phyloP scores from a whole-genome alignment of 106 monocot genomes.

The Xerophyta viscosa region DNA sequence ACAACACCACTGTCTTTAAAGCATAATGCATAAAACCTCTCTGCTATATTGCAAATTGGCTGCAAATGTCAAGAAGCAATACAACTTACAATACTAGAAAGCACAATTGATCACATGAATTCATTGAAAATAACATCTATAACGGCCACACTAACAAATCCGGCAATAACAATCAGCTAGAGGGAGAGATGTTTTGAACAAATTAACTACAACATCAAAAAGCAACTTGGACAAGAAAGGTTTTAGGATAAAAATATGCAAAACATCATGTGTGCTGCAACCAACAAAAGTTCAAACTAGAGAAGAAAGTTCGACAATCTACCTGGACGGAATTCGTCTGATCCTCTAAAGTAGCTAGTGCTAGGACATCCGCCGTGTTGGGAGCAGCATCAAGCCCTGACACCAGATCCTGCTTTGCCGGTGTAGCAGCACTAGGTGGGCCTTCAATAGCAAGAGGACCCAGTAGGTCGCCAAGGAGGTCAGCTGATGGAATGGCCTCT shows the following conservation, averaged over 20 bases:
- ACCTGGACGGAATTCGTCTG: slow-evolving; percentile 84
- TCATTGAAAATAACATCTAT: no score
- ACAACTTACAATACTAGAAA: not conserved
- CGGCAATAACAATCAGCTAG: no score
- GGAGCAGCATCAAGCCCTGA: slow-evolving; percentile 29
- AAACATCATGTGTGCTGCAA: no score
- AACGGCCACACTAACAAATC: no score
- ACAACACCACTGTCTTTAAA: slow-evolving; percentile 93
- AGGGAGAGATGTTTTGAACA: no score
- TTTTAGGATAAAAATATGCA: no score
- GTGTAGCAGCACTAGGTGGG: slow-evolving; percentile 32
- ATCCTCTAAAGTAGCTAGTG: slow-evolving; percentile 59
- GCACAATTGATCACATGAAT: not conserved
- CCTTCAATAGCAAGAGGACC: slow-evolving; percentile 88
- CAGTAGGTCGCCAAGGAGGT: slow-evolving; percentile 88
- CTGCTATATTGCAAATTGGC: slow-evolving; percentile 78
- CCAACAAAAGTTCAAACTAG: not conserved
- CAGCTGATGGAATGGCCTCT: slow-evolving; percentile 41
- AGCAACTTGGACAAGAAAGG: no score
- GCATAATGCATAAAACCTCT: slow-evolving; percentile 77
- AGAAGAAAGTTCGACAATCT: slow-evolving; percentile 1
- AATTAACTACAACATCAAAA: no score
- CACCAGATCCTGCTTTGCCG: slow-evolving; percentile 26
- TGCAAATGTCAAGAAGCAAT: slow-evolving; percentile 25
- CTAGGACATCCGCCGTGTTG: slow-evolving; percentile 48